A percentile compares a stretch with the other conserved stretches of the same genome.
Evolutionary conservation across 1,139 yeast species (phyloP).

Genomic region (Scheffersomyces parashehatae): DNA sequence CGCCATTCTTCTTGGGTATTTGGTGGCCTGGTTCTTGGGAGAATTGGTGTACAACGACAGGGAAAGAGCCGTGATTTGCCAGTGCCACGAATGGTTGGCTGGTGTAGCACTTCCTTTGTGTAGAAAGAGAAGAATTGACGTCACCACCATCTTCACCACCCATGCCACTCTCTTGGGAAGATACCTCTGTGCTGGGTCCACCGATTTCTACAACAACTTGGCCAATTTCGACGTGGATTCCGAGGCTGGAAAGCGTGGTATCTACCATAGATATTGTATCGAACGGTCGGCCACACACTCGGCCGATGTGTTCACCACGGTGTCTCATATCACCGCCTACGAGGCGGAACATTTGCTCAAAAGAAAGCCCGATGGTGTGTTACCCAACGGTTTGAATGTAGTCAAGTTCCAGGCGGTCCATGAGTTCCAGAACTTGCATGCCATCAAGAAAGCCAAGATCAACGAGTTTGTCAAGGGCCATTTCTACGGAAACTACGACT

Average conservation of each 20-base stretch:
- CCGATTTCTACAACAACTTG: constrained; percentile 91
- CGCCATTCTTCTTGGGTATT: constrained; percentile 87
- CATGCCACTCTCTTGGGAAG: constrained; percentile 96
- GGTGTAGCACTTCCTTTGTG: constrained; percentile 95
- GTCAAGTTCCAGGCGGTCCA: constrained; percentile 97
- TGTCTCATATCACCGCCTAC: constrained; percentile 92
- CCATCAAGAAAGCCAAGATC: constrained; percentile 85
- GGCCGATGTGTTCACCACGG: constrained; percentile 97
- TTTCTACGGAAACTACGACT: constrained; percentile 94
- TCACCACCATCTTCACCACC: constrained; percentile 94
- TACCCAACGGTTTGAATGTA: constrained; percentile 95
- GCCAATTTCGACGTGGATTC: constrained; percentile 93
- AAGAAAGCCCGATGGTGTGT: constrained; percentile 95
- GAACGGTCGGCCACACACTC: constrained; percentile 96
- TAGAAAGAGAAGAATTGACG: constrained; percentile 87
- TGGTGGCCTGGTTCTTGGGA: constrained; percentile 97
- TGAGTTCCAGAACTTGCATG: constrained; percentile 96
- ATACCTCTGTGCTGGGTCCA: constrained; percentile 93
- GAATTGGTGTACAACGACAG: constrained; percentile 82
- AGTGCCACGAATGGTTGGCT: constrained; percentile 98
- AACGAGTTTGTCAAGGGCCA: constrained; percentile 96
- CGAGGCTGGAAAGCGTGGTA: constrained; percentile 97
- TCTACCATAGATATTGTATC: constrained; percentile 94
- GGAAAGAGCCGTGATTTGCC: constrained; percentile 87
- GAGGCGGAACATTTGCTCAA: constrained; percentile 92